Base-by-base conservation (phyloP, 305 asterid species). In the Fraxinus baroniana region DNA sequence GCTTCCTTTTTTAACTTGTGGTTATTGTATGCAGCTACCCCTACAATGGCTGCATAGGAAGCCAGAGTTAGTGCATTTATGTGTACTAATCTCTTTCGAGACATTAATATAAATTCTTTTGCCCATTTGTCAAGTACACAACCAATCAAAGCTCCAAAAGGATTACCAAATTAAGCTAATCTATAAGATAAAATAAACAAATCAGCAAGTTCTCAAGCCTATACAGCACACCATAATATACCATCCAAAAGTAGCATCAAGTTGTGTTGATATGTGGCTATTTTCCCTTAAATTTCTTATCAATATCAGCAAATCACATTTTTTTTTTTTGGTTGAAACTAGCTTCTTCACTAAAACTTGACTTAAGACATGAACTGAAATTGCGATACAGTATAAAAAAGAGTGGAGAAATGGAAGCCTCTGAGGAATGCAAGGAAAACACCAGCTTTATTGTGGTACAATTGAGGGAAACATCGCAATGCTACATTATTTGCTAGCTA, bases 11-110 rank as follows among this genome's bases (percentile, higher is more conserved):
- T 92, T 88, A 93, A 86, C 93, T 95, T 94, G 90, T 86, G 91
- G 86, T 94, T 94, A 79, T 94, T 95, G 89, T 95, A 95, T 35
- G 98, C 98, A 80, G 94, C 99, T 68, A 95, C 98, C 81, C 99
- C 98, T 39, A 90, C 91, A 81, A 95, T 95, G 33, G 99, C 99
- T 95, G 97, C 94, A 89, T 74, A 72, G 36, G 18, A 46, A 78
- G 55, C 22, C 81, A 83, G 13, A 30, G 28, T 18, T 2, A 20
- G 33, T 64, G 17, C 33, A 22, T 64, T 3, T 7, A 22, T 9
- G 33, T 22, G 72, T 22, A 18, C 68, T 7, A 57, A 18, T 57
- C 68, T 57, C 28, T 57, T 57, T 64, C 12, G 35, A 64, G 33
- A 57, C 3, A 62, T 24, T 66, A 66, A 1, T 26, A 9, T 66